Conservation (phyloP, 129 eudicot genomes). For the Arctium lappa region DNA sequence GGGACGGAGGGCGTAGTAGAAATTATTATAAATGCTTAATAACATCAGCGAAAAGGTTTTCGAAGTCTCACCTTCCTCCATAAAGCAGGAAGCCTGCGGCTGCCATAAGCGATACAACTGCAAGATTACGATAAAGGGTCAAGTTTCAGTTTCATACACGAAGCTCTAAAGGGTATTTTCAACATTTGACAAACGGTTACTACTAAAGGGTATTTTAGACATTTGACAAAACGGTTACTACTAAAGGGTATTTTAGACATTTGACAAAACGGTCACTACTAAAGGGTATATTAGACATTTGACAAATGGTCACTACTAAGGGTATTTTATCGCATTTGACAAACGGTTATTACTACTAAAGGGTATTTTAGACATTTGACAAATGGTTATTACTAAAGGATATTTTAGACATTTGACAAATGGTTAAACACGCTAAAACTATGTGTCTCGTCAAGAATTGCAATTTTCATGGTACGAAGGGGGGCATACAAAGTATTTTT, state of each 20-base stretch:
- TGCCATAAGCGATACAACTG: slow-evolving; percentile 81
- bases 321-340: neutral
- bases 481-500: neutral
- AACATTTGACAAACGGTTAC: neutral
- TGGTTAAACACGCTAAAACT: too few relatives aligned
- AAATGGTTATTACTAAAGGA: neutral
- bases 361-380: neutral
- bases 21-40: neutral
- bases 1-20: neutral
- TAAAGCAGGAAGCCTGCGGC: slow-evolving; percentile 78
- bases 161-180: neutral
- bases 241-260: too few relatives aligned
- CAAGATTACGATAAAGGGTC: slow-evolving; percentile 9
- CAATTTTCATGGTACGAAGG: too few relatives aligned
- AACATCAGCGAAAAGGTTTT: neutral
- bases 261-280: neutral
- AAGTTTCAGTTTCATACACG: neutral
- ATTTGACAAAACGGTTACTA: neutral
- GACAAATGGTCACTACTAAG: neutral
- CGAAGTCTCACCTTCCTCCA: slow-evolving; percentile 78
- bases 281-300: neutral
- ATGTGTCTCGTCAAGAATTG: too few relatives aligned
- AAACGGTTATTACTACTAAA: neutral
- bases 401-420: too few relatives aligned
- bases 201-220: neutral